Evolutionary conservation across 106 monocot genomes (phyloP).

Genomic region (Acanthochlamys bracteata): DNA sequence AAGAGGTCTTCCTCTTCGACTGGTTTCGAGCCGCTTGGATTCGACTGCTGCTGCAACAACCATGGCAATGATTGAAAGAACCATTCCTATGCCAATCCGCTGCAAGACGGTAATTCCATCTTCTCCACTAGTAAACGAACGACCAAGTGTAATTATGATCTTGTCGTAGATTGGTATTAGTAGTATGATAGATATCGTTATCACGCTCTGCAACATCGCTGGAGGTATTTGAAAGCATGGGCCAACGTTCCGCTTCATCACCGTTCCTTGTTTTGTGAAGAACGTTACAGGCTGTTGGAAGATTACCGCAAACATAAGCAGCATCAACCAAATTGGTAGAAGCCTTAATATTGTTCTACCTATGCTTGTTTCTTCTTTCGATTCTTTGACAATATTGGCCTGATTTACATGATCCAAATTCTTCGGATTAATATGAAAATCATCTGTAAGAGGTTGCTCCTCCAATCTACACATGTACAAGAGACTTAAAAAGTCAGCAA

Average conservation of each 20-base stretch:
- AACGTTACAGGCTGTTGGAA: slow-evolving; percentile 93
- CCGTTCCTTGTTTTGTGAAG: slow-evolving; percentile 85
- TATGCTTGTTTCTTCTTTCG: slow-evolving; percentile 13
- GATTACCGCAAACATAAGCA: slow-evolving; percentile 93
- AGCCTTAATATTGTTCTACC: slow-evolving; percentile 45
- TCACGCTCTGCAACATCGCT: slow-evolving; percentile 68
- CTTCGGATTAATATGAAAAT: slow-evolving; percentile 5
- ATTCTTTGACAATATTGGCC: background rate
- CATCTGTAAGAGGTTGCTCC: slow-evolving; percentile 32
- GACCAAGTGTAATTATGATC: slow-evolving; percentile 45
- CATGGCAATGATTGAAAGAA: slow-evolving; percentile 74
- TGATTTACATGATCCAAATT: background rate
- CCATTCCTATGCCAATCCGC: slow-evolving; percentile 83
- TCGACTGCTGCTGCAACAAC: slow-evolving; percentile 54
- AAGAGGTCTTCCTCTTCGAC: background rate
- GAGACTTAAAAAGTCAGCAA: background rate
- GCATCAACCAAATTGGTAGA: slow-evolving; percentile 58
- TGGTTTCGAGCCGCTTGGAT: slow-evolving; percentile 24
- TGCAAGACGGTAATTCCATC: slow-evolving; percentile 72
- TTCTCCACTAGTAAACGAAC: slow-evolving; percentile 25
- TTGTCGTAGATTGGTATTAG: slow-evolving; percentile 86
- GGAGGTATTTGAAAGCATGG: slow-evolving; percentile 47
- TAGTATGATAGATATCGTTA: slow-evolving; percentile 69
- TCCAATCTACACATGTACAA: slow-evolving; percentile 39
- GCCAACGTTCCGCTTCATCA: slow-evolving; percentile 61